Base-by-base conservation (phyloP, 202 grass and related monocot species). In the Schoenoplectus tabernaemontani region DNA sequence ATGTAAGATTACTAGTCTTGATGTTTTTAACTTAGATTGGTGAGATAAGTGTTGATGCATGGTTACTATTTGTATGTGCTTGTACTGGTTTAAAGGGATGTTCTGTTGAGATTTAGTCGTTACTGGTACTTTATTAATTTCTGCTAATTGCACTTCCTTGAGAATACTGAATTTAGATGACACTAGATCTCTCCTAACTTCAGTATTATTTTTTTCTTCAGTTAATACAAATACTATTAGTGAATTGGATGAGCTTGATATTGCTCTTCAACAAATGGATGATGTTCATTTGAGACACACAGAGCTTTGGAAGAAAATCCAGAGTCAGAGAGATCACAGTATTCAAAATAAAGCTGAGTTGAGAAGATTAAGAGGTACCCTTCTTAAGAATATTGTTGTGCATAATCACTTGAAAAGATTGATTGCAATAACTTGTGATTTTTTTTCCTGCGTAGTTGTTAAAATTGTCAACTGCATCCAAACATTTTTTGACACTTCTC, bases 281-380 rank as follows among this genome's bases (percentile, higher is more conserved):
- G 83, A 86, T 51, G 81, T 96, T 87, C 87, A 96, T 69, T 87
- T 91, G 78, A 91, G 83, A 68, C 93, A 96, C 83, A 87, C 65
- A 64, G 79, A 83, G 73, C 54, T 96, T 59, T 78, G 84, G 82
- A 82, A 73, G 33, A 80, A 84, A 19, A 78, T 86, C 42, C 93
- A 92, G 46, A 84, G 87, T 26, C 88, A 90, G 63, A 85, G 86
- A 82, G 90, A 96, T 83, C 64, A 13, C 0, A 86, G 43, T 80
- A 63, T 79, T 43, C 85, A 44, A 74, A 90, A 86, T 64, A 96
- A 83, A 82, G 88, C 82, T 68, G 86, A 90, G 57, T 85, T 88
- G 42, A 96, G 83, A 89, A 85, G 84, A 32, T 60, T 96, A 46
- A 81, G 64, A 96, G 93, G 93, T 96, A 93, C 70, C n/a, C 62